These are phyloP conservation scores for Sungouiella thailandica DNA, from an alignment of 805 yeast genomes.

Conservation along the genomic window DNA sequence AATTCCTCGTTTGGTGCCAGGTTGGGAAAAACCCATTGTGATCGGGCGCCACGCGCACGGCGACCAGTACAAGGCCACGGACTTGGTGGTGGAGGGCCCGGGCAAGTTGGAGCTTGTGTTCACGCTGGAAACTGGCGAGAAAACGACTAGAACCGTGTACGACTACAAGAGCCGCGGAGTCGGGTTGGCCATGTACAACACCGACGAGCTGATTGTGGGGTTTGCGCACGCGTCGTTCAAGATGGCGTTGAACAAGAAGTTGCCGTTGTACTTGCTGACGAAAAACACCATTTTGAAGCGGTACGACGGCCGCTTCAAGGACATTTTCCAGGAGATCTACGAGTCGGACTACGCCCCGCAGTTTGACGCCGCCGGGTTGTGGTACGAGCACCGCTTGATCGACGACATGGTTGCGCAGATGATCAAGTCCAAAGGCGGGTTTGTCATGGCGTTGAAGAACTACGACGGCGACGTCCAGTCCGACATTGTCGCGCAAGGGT, in stretches of 20 bases:
- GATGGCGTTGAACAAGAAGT: constrained; percentile 71
- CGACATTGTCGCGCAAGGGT: constrained; percentile 97
- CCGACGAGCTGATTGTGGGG: constrained; percentile 83
- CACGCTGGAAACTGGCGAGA: constrained; percentile 63
- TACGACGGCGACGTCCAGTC: constrained; percentile 98
- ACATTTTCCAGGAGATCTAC: constrained; percentile 79
- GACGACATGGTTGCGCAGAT: constrained; percentile 99
- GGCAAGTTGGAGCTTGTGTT: constrained; percentile 76
- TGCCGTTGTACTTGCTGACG: constrained; percentile 83
- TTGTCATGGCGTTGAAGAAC: constrained; percentile 92
- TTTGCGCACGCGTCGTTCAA: constrained; percentile 93
- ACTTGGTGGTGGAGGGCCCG: constrained; percentile 69
- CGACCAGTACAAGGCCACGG: constrained; percentile 94
- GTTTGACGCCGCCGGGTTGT: constrained; percentile 78
- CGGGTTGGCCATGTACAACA: constrained; percentile 92
- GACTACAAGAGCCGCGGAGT: constrained; percentile 72
- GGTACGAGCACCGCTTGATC: constrained; percentile 95
- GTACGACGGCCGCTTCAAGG: constrained; percentile 95
- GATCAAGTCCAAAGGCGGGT: constrained; percentile 95
- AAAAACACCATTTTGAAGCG: constrained; percentile 92
- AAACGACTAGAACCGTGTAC: constrained; percentile 55
- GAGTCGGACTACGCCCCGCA: constrained; percentile 60
- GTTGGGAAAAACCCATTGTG: constrained; percentile 93
- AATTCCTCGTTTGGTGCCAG: constrained; percentile 83
- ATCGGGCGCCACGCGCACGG: constrained; percentile 98